Conservation (phyloP, 2,329 filamentous ascomycete species). For the Cercospora sp. region DNA sequence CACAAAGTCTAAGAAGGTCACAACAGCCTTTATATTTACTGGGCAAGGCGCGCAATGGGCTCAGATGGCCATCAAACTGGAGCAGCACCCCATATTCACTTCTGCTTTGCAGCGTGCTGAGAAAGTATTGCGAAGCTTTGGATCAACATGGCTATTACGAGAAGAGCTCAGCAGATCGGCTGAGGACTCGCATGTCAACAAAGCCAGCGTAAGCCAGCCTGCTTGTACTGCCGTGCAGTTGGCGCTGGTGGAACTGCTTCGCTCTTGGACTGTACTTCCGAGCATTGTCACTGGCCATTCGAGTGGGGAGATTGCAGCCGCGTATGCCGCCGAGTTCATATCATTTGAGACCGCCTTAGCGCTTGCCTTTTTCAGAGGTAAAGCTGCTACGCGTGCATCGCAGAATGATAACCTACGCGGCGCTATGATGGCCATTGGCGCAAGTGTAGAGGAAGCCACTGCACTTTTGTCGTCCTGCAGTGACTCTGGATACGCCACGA, state of each 20-base stretch:
- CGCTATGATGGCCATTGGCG: constrained; percentile 21
- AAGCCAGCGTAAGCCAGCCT: constrained; percentile 51
- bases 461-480: neutral
- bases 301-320: constrained; percentile 39
- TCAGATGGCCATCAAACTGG: constrained; percentile 13
- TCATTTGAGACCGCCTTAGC: constrained; percentile 21
- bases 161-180: constrained; percentile 19
- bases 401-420: neutral
- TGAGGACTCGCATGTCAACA: constrained; percentile 12
- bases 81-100: constrained; percentile 4
- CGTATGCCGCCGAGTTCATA: constrained; percentile 34
- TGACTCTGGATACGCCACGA: constrained; percentile 12
- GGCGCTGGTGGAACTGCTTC: constrained; percentile 48
- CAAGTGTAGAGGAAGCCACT: neutral
- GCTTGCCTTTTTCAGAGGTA: constrained; percentile 31
- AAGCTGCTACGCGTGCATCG: neutral
- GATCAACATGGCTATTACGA: neutral
- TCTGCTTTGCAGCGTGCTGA: neutral
- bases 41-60: constrained; percentile 24
- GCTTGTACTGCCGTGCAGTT: constrained; percentile 58
- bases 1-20: neutral
- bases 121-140: neutral
- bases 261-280: constrained; percentile 5
- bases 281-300: constrained; percentile 36
- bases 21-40: constrained; percentile 13